Base-by-base conservation (phyloP, 2,329 filamentous ascomycete species). In the Pseudogymnoascus sp. region DNA sequence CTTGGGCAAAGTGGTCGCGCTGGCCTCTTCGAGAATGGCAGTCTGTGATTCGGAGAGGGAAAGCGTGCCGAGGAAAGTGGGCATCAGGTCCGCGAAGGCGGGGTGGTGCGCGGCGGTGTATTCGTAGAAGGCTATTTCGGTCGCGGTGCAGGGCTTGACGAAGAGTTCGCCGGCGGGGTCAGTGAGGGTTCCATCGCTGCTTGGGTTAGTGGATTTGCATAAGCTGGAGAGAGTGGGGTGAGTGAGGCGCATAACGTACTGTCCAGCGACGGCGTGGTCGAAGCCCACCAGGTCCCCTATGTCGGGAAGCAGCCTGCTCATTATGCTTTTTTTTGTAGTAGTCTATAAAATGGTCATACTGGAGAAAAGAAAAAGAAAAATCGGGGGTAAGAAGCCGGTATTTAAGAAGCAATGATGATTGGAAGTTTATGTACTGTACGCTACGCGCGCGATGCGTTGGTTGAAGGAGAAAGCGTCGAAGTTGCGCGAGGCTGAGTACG, bases 61-160 rank as follows among this genome's bases (percentile, higher is more conserved):
- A 59, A 99, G 80, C 2, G 86, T 89, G 65, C 94, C 94, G 76
- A 96, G 85, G 76, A 87, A 97, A 4, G 85, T 82, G 53, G 94
- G 93, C 81, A 97, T 93, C 70, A 93, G 84, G 23, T 87, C 83
- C 60, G 86, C 83, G 70, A 97, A 91, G 1, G 87, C 84, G 31
- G 86, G 84, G 72, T 96, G 88, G 21, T 81, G 76, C 35, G 82
- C 76, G 61, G 76, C 75, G 28, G 86, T 72, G 25, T 78, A 87
- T 73, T 96, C 85, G 80, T 99, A 99, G 75, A 99, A 99, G 50
- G 86, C 82, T 70, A 97, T 85, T 77, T 99, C 94, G 67, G 86
- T 82, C 66, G 85, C 78, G 0, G 90, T 96, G 75, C 93, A 97
- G 16, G 94, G 94, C 77, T 99, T 99, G 73, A 97, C 91, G 73